phyloP scores from a whole-genome alignment of 2,329 filamentous ascomycete species.

The Penicillium thymicola region DNA sequence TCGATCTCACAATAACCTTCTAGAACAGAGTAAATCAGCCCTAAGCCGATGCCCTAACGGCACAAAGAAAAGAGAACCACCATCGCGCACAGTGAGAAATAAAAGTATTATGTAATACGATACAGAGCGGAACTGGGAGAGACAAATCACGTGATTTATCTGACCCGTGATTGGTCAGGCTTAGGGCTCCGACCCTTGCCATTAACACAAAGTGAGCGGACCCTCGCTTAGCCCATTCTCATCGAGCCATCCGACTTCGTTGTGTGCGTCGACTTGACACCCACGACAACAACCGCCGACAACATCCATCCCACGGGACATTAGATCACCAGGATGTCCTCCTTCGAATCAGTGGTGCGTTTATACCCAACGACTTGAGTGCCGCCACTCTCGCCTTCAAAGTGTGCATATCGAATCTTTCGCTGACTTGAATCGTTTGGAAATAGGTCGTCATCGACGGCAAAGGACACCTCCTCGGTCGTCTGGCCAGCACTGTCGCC shows the following conservation, averaged over 20 bases:
- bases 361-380: conserved; percentile 12
- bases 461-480: conserved; percentile 99
- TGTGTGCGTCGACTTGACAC: conserved; percentile 44
- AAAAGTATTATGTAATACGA: conserved; percentile 4
- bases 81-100: conserved; percentile 1
- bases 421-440: conserved; percentile 45
- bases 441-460: conserved; percentile 95
- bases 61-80: neutral
- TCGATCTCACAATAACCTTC: conserved; percentile 8
- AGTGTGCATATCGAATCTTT: conserved; percentile 16
- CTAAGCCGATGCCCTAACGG: conserved; percentile 22
- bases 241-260: conserved; percentile 42
- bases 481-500: conserved; percentile 94
- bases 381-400: conserved; percentile 13
- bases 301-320: conserved; percentile 43
- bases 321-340: conserved; percentile 58
- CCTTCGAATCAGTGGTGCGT: conserved; percentile 65
- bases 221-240: conserved; percentile 41
- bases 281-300: conserved; percentile 49
- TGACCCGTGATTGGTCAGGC: conserved; percentile 21
- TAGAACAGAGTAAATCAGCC: conserved; percentile 19
- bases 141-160: neutral
- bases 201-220: conserved; percentile 35
- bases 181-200: conserved; percentile 42
- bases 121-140: neutral